Conservation (phyloP, 805 yeast species). For the Saturnispora halmiae region DNA sequence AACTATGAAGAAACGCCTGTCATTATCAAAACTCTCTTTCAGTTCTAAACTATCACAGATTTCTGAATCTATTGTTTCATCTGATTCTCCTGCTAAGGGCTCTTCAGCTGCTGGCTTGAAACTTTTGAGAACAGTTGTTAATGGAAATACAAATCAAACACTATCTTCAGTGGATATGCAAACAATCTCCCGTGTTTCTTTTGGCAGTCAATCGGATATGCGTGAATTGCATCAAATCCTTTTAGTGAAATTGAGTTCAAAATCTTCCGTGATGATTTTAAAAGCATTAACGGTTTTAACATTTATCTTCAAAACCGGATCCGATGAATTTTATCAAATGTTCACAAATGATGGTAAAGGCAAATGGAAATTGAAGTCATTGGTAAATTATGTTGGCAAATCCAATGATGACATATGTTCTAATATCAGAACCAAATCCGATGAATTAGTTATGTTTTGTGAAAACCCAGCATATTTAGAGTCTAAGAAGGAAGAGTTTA, state of each 20-base stretch:
- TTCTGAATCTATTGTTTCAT: conserved; percentile 1
- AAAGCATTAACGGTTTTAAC: conserved; percentile 6
- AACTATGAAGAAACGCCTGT: conserved; percentile 4
- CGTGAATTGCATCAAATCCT: neutral
- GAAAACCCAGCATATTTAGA: conserved; percentile 4
- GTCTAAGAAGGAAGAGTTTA: conserved; percentile 5
- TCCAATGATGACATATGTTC: neutral
- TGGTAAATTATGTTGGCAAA: neutral
- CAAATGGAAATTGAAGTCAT: conserved; percentile 7
- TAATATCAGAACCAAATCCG: conserved; percentile 4
- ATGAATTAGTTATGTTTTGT: conserved; percentile 1
- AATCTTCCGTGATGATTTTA: neutral
- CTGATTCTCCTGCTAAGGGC: neutral
- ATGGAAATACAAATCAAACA: conserved; percentile 2
- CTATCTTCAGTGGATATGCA: conserved; percentile 10
- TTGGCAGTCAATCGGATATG: neutral
- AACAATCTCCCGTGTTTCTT: conserved; percentile 4
- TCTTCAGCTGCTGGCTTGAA: neutral
- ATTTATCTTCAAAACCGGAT: conserved; percentile 9
- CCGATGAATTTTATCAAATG: conserved; percentile 5
- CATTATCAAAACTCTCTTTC: conserved; percentile 1
- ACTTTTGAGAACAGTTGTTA: conserved; percentile 2
- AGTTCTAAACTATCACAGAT: conserved; percentile 1
- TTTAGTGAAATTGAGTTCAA: neutral
- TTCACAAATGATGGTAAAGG: conserved; percentile 1